phyloP scores from a whole-genome alignment of 2,329 filamentous ascomycete genomes.

The Penicillium sp. region DNA sequence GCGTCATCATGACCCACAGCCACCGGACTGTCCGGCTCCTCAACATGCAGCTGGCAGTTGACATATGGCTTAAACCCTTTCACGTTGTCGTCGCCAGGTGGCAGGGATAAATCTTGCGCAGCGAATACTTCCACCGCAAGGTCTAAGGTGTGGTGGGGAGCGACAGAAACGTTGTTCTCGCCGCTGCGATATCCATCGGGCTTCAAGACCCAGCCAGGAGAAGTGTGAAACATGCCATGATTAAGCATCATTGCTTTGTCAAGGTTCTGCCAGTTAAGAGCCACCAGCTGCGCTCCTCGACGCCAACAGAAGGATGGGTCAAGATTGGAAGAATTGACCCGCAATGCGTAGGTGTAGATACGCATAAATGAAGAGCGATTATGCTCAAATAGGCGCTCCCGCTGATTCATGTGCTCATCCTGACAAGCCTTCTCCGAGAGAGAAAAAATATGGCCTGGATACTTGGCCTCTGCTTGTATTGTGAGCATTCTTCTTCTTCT shows the following conservation, averaged over 20 bases:
- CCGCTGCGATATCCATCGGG: constrained; percentile 62
- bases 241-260: constrained; percentile 96
- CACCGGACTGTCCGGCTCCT: constrained; percentile 52
- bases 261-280: constrained; percentile 87
- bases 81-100: constrained; percentile 48
- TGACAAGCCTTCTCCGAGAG: constrained; percentile 59
- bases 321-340: constrained; percentile 78
- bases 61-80: constrained; percentile 66
- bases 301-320: constrained; percentile 83
- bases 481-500: not conserved
- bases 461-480: constrained; percentile 36
- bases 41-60: constrained; percentile 74
- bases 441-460: constrained; percentile 60
- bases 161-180: constrained; percentile 28
- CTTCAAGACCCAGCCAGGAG: constrained; percentile 79
- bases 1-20: constrained; percentile 43
- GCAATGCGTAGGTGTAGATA: constrained; percentile 76
- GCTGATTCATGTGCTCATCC: constrained; percentile 53
- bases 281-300: constrained; percentile 82
- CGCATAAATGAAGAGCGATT: constrained; percentile 80
- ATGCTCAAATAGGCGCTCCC: constrained; percentile 66
- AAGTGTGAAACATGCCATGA: constrained; percentile 80
- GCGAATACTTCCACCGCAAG: constrained; percentile 68
- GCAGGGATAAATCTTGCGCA: constrained; percentile 68
- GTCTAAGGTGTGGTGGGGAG: constrained; percentile 53